Percentiles rank a stretch among this genome's conserved stretches.
phyloP scores from a whole-genome alignment of 1,139 yeast genomes.

The Pichiaceae sp. region DNA sequence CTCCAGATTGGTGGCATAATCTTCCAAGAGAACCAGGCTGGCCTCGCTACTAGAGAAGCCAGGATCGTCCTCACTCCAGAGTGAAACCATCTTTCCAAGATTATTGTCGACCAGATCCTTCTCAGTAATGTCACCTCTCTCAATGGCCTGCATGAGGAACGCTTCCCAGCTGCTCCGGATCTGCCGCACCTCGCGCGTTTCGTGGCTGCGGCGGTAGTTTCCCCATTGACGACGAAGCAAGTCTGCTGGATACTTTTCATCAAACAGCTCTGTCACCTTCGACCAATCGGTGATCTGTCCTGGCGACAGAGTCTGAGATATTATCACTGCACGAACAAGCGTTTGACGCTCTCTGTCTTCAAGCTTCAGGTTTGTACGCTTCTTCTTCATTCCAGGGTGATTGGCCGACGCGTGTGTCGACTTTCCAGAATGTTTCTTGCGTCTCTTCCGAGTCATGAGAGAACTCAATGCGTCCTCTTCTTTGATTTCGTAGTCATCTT shows the following conservation, averaged over 20 bases:
- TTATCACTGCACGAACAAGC: conserved; percentile 40
- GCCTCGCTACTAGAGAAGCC: conserved; percentile 14
- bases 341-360: conserved; percentile 17
- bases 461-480: conserved; percentile 7
- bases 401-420: conserved; percentile 6
- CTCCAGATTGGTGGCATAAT: conserved; percentile 25
- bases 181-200: conserved; percentile 43
- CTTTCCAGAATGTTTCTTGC: conserved; percentile 14
- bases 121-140: conserved; percentile 36
- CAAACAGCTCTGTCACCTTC: conserved; percentile 39
- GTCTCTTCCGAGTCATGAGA: conserved; percentile 19
- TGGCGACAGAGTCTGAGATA: conserved; percentile 47
- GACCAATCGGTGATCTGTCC: conserved; percentile 50
- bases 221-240: conserved; percentile 54
- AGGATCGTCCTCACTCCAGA: conserved; percentile 50
- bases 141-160: conserved; percentile 44
- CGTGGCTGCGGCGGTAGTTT: conserved; percentile 44
- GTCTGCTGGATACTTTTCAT: conserved; percentile 28
- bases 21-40: conserved; percentile 20
- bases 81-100: conserved; percentile 37
- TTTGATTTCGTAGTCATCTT: background rate
- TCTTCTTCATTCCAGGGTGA: conserved; percentile 18
- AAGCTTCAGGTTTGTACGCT: conserved; percentile 17
- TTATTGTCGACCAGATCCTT: conserved; percentile 42
- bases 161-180: conserved; percentile 55